These are phyloP conservation scores for Fusarium neocosmosporiellum DNA, from an alignment of 2,329 filamentous ascomycete genomes.

Conservation along the genomic window DNA sequence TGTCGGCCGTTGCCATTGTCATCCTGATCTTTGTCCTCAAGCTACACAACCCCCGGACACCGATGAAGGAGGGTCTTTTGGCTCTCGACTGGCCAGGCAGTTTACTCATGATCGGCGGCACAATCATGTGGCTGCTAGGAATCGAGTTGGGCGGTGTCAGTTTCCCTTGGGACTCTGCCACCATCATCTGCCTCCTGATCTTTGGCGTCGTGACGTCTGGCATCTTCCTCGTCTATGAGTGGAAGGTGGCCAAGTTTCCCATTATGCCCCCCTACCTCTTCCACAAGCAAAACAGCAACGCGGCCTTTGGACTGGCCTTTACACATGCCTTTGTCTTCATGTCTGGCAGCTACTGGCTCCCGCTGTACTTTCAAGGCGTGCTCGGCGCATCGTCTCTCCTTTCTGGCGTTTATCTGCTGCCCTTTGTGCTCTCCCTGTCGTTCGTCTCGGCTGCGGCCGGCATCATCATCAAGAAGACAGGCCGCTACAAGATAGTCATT, in stretches of 20 bases:
- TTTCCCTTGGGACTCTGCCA: conserved; percentile 79
- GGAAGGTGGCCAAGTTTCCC: conserved; percentile 78
- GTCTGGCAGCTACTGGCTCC: conserved; percentile 81
- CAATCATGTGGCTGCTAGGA: conserved; percentile 87
- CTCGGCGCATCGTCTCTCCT: conserved; percentile 75
- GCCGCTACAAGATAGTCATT: conserved; percentile 72
- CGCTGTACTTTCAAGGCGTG: conserved; percentile 85
- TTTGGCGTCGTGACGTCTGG: conserved; percentile 74
- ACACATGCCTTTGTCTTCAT: conserved; percentile 83
- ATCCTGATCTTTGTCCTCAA: conserved; percentile 72
- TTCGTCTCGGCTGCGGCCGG: conserved; percentile 69
- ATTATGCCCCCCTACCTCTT: conserved; percentile 83
- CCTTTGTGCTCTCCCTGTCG: conserved; percentile 75
- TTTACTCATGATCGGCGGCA: conserved; percentile 76
- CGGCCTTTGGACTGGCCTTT: conserved; percentile 74
- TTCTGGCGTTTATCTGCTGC: conserved; percentile 80
- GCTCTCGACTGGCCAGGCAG: conserved; percentile 71
- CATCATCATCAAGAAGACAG: conserved; percentile 70
- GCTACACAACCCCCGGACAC: conserved; percentile 75
- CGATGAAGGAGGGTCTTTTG: conserved; percentile 69
- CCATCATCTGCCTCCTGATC: conserved; percentile 80
- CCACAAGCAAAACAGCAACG: conserved; percentile 71
- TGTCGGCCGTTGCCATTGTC: conserved; percentile 58
- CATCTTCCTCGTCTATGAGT: conserved; percentile 79
- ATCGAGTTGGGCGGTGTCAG: conserved; percentile 85